These are phyloP conservation scores for Macrophomina phaseolina DNA, from an alignment of 2,329 filamentous ascomycete genomes.

Conservation along the genomic window DNA sequence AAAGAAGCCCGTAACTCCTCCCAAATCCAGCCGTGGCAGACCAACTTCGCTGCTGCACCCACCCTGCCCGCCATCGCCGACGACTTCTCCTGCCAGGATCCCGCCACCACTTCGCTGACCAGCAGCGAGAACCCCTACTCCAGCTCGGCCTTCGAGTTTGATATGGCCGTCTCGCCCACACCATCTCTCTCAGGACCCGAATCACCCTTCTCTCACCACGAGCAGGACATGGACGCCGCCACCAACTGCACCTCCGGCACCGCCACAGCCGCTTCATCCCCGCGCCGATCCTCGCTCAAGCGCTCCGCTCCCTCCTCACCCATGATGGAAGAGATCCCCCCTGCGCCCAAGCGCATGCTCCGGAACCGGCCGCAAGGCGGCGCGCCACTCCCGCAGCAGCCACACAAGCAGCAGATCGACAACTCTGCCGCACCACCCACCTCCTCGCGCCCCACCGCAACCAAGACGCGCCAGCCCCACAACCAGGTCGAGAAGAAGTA, in stretches of 20 bases:
- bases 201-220: slow-evolving; percentile 37
- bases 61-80: slow-evolving; percentile 23
- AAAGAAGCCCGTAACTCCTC: slow-evolving; percentile 27
- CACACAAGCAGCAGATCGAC: slow-evolving; percentile 8
- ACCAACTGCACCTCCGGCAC: slow-evolving; percentile 6
- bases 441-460: slow-evolving; percentile 23
- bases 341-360: slow-evolving; percentile 23
- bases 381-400: slow-evolving; percentile 13
- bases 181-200: slow-evolving; percentile 43
- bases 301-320: slow-evolving; percentile 37
- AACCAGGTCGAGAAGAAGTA: slow-evolving; percentile 44
- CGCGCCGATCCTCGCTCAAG: slow-evolving; percentile 33
- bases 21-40: slow-evolving; percentile 22
- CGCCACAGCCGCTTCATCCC: slow-evolving; percentile 21
- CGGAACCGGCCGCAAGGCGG: slow-evolving; percentile 13
- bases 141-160: slow-evolving; percentile 27
- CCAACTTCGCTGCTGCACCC: slow-evolving; percentile 6
- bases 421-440: slow-evolving; percentile 10
- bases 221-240: slow-evolving; percentile 21
- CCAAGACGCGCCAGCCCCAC: slow-evolving; percentile 37
- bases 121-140: slow-evolving; percentile 1
- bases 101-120: not conserved
- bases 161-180: slow-evolving; percentile 35
- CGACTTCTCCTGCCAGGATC: slow-evolving; percentile 20
- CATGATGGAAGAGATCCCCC: slow-evolving; percentile 34